Base-by-base conservation (phyloP, 257 asterid species). In the Fraxinus americana region DNA sequence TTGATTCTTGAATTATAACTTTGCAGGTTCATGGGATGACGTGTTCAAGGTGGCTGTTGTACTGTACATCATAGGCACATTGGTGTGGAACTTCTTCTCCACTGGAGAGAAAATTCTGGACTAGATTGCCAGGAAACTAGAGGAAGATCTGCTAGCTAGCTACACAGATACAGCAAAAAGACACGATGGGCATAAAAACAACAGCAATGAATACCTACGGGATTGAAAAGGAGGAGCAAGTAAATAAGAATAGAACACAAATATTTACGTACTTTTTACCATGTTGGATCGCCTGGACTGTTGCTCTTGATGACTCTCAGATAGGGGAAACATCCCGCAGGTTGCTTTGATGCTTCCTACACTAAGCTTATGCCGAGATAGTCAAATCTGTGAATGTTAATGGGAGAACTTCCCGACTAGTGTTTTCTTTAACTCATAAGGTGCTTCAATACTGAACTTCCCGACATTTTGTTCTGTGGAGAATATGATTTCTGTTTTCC, bases 11-110 rank as follows among this genome's bases (percentile, higher is more conserved):
- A 38, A 7, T 38, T 4, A 38, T 34, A 50, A 75, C 23, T 57
- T 43, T 38, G 19, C 94, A 94, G 98, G 99, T 72, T 91, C 99
- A 50, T 93, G 99, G 99, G 94, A 93, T 73, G 98, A 93, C 45
- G 98, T 91, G 76, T 91, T 93, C 86, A 91, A 91, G 78, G 97
- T 91, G 30, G 88, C 97, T 1, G 98, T 95, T 67, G 89, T 70
- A 9, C 69, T 95, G 74, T 95, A 95, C 91, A 73, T 95, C 86
- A 34, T 93, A 17, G 99, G 99, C 82, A 91, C 99, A 0, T 32
- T 95, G 45, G 96, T 90, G 59, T 93, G 98, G 98, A 95, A 93
- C 88, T 30, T 89, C 3, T 89, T 93, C 77, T 78, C 99, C 71
- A 93, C 97, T 0, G 96, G 99, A 21, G 98, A 93, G 84, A 93